Evolutionary conservation across 2,329 filamentous ascomycete genomes (phyloP), one percentile per base, ranked within the genome.

Genomic region (Colletotrichum nymphaeae): DNA sequence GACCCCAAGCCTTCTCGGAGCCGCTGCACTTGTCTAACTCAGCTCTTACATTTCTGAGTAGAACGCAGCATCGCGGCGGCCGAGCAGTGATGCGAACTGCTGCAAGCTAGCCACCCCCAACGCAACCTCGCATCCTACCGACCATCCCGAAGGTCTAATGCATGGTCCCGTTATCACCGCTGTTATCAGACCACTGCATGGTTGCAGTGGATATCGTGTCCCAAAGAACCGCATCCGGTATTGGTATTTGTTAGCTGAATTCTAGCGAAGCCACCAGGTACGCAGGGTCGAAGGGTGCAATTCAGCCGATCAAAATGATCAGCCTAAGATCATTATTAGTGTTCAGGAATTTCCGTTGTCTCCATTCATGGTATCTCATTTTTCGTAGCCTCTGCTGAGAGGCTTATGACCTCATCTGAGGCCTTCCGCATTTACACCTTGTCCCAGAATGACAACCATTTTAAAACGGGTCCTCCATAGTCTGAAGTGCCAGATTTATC

Each of bases 331-430:
- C 5, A 35, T 37, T 9, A n/a, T 19, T 22, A 22, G 53, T 46
- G 35, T 59, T 62, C 26, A 53, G 55, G 19, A 55, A 60, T 73
- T 62, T 66, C 56, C 71, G 70, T 73, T 73, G 59, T 73, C 68
- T 71, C 58, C 67, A 55, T 63, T 66, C 53, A 73, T 73, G 71
- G 71, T 73, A 73, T 73, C 71, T 71, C 52, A 66, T n/a, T 73
- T 72, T 49, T 72, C 62, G 62, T 73, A 57, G 56, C 67, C 55
- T 71, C 67, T 42, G 28, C 49, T 37, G 28, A 53, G 69, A 68
- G 62, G 32, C 67, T 57, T 58, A 53, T 53, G 30, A 26, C 28
- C 67, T 53, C 46, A 26, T 14, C 11, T 52, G 49, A 53, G 52
- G 69, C 53, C 69, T 42, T 55, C 59, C 71, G 52, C 60, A 65